Evolutionary conservation across 192 early-diverging fungal genomes (phyloP).

Genomic region (Coemansia sp.): DNA sequence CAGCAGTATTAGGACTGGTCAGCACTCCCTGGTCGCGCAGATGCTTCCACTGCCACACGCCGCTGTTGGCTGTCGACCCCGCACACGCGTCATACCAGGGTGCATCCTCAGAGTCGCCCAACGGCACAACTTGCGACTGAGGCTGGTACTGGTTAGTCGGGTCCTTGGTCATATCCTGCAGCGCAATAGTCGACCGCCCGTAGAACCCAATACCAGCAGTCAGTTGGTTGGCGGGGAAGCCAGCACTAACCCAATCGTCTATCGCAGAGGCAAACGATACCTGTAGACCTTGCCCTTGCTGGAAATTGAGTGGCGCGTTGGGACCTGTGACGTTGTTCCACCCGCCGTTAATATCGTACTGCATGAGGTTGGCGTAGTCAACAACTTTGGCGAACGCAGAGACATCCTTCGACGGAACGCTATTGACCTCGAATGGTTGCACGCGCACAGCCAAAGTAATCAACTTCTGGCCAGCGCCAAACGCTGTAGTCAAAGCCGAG

Average conservation of each 20-base stretch:
- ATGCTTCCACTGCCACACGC: conserved; percentile 70
- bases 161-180: conserved; percentile 59
- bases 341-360: conserved; percentile 65
- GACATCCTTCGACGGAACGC: conserved; percentile 57
- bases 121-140: conserved; percentile 37
- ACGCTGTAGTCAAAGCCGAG: conserved; percentile 18
- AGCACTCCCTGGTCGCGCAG: conserved; percentile 63
- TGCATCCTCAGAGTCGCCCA: conserved; percentile 62
- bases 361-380: conserved; percentile 73
- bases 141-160: conserved; percentile 51
- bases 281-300: conserved; percentile 35
- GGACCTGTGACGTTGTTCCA: conserved; percentile 64
- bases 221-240: conserved; percentile 65
- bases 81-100: conserved; percentile 61
- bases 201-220: conserved; percentile 67
- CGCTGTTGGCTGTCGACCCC: conserved; percentile 53
- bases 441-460: conserved; percentile 70
- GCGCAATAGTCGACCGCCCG: conserved; percentile 58
- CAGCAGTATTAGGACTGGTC: conserved; percentile 55
- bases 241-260: conserved; percentile 60
- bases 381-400: conserved; percentile 66
- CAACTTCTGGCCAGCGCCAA: conserved; percentile 54
- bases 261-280: conserved; percentile 59
- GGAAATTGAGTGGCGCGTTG: conserved; percentile 62
- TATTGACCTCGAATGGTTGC: conserved; percentile 61